A percentile compares a stretch with the other conserved stretches of the same genome.
These are phyloP conservation scores for Pseudognaphalium luteoalbum DNA, from an alignment of 129 eudicot genomes.

Conservation along the genomic window DNA sequence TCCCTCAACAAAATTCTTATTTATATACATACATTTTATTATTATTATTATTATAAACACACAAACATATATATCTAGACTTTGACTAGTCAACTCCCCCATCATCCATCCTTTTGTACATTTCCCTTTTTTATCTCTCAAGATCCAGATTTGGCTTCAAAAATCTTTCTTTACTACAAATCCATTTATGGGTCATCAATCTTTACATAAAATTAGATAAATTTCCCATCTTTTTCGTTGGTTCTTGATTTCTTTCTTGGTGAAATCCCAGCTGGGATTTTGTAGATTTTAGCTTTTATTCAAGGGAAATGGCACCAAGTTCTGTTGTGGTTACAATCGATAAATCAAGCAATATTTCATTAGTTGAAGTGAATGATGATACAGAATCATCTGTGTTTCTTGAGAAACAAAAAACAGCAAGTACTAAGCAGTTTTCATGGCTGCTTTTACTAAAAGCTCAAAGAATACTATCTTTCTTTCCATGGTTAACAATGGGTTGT, in stretches of 20 bases:
- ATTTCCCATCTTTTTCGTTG: neutral
- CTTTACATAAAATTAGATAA: neutral
- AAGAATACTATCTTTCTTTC: constrained; percentile 52
- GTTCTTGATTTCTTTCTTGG: neutral
- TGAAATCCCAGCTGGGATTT: constrained; percentile 35
- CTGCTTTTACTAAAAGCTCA: constrained; percentile 66
- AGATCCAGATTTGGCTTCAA: constrained; percentile 38
- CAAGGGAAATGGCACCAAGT: constrained; percentile 46
- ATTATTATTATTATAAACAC: too few species aligned
- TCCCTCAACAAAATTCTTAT: neutral
- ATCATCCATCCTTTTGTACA: constrained; percentile 23
- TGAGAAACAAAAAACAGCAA: constrained; percentile 69
- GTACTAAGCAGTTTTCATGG: constrained; percentile 74
- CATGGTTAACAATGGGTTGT: constrained; percentile 60
- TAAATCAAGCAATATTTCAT: constrained; percentile 45
- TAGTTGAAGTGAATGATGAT: constrained; percentile 48
- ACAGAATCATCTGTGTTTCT: constrained; percentile 40
- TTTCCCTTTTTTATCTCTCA: constrained; percentile 14
- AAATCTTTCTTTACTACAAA: constrained; percentile 1
- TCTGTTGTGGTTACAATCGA: constrained; percentile 52
- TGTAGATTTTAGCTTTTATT: constrained; percentile 10
- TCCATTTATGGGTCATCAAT: constrained; percentile 25
- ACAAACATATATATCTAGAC: neutral
- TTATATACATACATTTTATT: too few species aligned
- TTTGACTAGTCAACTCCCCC: constrained; percentile 34